A percentile compares a stretch with the other conserved stretches of the same genome.
phyloP scores from a whole-genome alignment of 371 early-diverging fungal genomes.

The Mortierella sp. region DNA sequence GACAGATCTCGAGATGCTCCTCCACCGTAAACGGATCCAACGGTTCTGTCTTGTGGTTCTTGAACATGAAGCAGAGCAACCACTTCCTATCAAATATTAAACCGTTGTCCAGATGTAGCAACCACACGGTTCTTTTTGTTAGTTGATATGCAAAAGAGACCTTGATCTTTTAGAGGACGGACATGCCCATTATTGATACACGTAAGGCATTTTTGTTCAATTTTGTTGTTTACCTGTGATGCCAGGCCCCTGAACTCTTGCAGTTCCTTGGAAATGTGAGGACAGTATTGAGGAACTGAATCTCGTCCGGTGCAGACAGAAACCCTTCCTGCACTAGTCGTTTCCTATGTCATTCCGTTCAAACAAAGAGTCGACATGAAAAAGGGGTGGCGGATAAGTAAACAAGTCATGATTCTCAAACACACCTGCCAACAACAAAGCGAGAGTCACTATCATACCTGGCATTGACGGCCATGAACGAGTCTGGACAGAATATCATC shows the following conservation, averaged over 20 bases:
- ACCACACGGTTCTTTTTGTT: too few species aligned
- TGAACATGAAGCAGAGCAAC: constrained; percentile 43
- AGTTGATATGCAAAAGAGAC: too few species aligned
- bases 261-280: constrained; percentile 69
- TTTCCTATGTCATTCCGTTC: constrained; percentile 52
- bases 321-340: constrained; percentile 50
- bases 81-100: constrained; percentile 52
- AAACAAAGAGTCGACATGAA: background rate
- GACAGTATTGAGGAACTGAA: constrained; percentile 59
- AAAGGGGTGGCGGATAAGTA: background rate
- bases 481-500: constrained; percentile 68
- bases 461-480: constrained; percentile 67
- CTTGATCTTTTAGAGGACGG: too few species aligned
- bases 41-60: constrained; percentile 10
- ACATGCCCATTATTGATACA: too few species aligned
- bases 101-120: background rate
- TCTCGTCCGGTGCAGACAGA: constrained; percentile 55
- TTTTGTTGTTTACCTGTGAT: constrained; percentile 60
- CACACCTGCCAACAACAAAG: background rate
- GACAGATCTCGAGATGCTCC: constrained; percentile 60
- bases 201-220: too few species aligned
- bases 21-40: constrained; percentile 35
- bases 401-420: background rate
- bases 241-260: constrained; percentile 70
- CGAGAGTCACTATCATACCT: constrained; percentile 54